Conservation (phyloP, 2,329 filamentous ascomycete genomes). For the Trichoderma sp. region DNA sequence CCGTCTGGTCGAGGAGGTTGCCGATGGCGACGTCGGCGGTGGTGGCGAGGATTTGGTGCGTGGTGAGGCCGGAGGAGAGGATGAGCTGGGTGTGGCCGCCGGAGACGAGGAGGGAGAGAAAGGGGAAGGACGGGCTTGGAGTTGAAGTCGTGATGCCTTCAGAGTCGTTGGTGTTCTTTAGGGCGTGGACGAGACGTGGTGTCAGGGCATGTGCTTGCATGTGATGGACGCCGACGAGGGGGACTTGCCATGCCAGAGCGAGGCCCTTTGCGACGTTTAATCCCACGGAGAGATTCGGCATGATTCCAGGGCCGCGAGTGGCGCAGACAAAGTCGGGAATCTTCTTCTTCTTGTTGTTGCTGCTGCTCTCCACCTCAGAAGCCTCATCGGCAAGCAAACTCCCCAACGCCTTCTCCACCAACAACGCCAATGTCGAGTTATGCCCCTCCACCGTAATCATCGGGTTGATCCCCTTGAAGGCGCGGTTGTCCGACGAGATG, state of each 20-base stretch:
- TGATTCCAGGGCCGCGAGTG: constrained; percentile 90
- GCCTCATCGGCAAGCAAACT: constrained; percentile 48
- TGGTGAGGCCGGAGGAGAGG: constrained; percentile 67
- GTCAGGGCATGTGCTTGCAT: constrained; percentile 98
- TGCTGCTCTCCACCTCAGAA: background rate
- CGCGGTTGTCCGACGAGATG: constrained; percentile 76
- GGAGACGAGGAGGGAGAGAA: constrained; percentile 85
- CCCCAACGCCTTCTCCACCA: constrained; percentile 67
- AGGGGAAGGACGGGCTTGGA: constrained; percentile 69
- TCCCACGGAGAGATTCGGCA: constrained; percentile 74
- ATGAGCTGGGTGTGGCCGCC: constrained; percentile 91
- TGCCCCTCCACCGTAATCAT: constrained; percentile 76
- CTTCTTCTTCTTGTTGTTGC: constrained; percentile 33
- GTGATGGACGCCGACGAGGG: constrained; percentile 86
- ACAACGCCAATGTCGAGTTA: constrained; percentile 66
- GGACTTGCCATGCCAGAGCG: constrained; percentile 79
- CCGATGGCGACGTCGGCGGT: constrained; percentile 86
- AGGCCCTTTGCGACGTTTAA: constrained; percentile 86
- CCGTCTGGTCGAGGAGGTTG: constrained; percentile 86
- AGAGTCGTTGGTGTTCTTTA: background rate
- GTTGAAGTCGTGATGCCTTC: background rate
- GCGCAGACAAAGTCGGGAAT: constrained; percentile 84
- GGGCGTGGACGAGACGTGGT: constrained; percentile 71
- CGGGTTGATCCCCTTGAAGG: constrained; percentile 79
- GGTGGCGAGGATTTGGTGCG: constrained; percentile 73